Evolutionary conservation across 371 early-diverging fungal species (phyloP).

Genomic region (Mucor lusitanicus): DNA sequence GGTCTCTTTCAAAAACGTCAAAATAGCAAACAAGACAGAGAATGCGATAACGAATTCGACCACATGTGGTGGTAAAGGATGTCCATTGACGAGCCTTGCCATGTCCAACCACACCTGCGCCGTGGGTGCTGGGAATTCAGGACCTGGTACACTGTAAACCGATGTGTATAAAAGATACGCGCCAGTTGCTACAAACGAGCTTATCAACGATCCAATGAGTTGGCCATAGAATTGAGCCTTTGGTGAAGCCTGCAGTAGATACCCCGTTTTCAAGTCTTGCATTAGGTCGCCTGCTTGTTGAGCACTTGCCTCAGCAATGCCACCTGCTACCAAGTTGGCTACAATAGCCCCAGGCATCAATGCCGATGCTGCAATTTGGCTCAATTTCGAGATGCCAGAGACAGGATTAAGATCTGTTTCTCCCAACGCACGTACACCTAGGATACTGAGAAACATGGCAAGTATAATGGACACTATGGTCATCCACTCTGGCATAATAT

Average conservation of each 20-base stretch:
- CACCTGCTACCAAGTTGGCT: conserved; percentile 50
- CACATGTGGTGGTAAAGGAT: conserved; percentile 65
- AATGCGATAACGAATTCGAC: conserved; percentile 59
- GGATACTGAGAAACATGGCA: conserved; percentile 61
- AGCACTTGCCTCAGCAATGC: conserved; percentile 46
- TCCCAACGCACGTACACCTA: conserved; percentile 58
- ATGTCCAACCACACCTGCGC: conserved; percentile 81
- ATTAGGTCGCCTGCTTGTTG: conserved; percentile 61
- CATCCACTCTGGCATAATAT: conserved; percentile 48
- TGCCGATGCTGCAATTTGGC: conserved; percentile 48
- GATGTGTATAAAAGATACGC: conserved; percentile 73
- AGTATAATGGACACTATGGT: conserved; percentile 56
- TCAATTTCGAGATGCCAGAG: conserved; percentile 51
- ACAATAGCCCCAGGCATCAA: conserved; percentile 65
- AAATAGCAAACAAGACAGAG: conserved; percentile 53
- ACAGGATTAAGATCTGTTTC: conserved; percentile 60
- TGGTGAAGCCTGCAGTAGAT: conserved; percentile 50
- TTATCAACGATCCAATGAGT: conserved; percentile 53
- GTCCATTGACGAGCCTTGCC: conserved; percentile 77
- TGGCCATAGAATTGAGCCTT: conserved; percentile 56
- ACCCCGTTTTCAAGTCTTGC: conserved; percentile 54
- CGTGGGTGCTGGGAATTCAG: conserved; percentile 72
- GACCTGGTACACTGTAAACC: conserved; percentile 73
- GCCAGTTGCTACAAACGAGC: conserved; percentile 38
- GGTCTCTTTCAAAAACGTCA: conserved; percentile 53